Evolutionary conservation across 1,284 basidiomycete genomes (phyloP), one percentile per base, ranked within the genome.

Genomic region (Xerocomus nothofagi): DNA sequence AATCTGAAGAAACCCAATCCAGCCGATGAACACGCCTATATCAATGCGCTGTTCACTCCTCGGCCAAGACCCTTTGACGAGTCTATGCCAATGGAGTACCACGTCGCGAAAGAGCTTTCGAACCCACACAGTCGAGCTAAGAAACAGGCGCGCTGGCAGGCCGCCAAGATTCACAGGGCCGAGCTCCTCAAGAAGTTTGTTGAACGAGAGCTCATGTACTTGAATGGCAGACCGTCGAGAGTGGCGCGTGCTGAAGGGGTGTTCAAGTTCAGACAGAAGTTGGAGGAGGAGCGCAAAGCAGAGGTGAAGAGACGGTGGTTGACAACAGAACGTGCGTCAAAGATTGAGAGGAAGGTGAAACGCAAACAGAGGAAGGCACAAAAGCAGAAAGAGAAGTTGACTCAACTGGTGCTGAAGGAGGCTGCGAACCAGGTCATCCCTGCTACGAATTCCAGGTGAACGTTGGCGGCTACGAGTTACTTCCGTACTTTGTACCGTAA

Each of bases 41-140:
- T 88, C 45, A 75, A 73, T 24, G 74, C 77, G 20, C 61, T 88
- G 41, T 76, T 76, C 53, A 79, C 79, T 54, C 76, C 78, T 12
- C 59, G 39, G 3, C 59, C 66, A 39, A 60, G 58, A 17, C 27
- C 63, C 11, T 79, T 80, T 54, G 76, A 77, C 41, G 70, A 75
- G 9, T 76, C 79, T 14, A 71, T 72, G 8, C 82, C 86, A 10
- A 75, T 88, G 51, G 88, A 91, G 63, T 62, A 78, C 15, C 80
- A 82, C 61, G 66, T 91, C 47, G 64, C 72, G 27, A 77, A 77
- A 54, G 88, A 91, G 60, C 78, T 91, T 34, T 76, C 86, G 21
- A 90, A 91, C 66, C 88, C 87, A 27, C 85, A 90, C 62, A 82
- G 85, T 12, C 82, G 87, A 20, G 84, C 86, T 9, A 90, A 88